Conservation (phyloP, 257 asterid genomes). For the Solanum bulbocastanum region DNA sequence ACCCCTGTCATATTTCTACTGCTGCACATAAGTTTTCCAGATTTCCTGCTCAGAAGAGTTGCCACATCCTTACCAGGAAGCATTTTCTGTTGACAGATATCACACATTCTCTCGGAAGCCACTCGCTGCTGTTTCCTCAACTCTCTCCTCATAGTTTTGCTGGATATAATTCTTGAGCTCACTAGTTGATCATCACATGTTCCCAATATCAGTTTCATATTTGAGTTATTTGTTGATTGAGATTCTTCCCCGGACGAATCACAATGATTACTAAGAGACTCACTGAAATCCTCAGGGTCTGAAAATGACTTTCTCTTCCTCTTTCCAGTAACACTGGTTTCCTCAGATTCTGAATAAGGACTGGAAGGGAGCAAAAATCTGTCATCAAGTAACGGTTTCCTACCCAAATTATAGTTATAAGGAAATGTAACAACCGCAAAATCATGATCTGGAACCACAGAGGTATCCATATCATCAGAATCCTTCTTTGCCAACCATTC, state of each 20-base stretch:
- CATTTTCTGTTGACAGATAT: conserved; percentile 81
- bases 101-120: conserved; percentile 79
- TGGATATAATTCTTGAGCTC: conserved; percentile 40
- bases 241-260: conserved; percentile 84
- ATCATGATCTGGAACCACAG: conserved; percentile 52
- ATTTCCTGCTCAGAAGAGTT: conserved; percentile 58
- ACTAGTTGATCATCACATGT: conserved; percentile 71
- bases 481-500: conserved; percentile 64
- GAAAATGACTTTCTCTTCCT: conserved; percentile 75
- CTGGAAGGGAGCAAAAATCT: conserved; percentile 53
- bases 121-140: conserved; percentile 52
- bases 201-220: conserved; percentile 25
- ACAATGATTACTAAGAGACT: conserved; percentile 30
- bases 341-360: conserved; percentile 51
- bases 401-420: conserved; percentile 62
- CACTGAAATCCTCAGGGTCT: conserved; percentile 63
- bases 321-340: conserved; percentile 19
- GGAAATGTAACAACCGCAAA: conserved; percentile 70
- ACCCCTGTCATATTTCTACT: conserved; percentile 92
- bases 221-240: conserved; percentile 37
- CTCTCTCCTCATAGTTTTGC: conserved; percentile 68
- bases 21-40: conserved; percentile 87
- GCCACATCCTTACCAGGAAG: conserved; percentile 87
- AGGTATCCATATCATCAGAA: conserved; percentile 11
- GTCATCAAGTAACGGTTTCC: conserved; percentile 50